phyloP scores from a whole-genome alignment of 768 basidiomycete species.

The Lactarius psammicola region DNA sequence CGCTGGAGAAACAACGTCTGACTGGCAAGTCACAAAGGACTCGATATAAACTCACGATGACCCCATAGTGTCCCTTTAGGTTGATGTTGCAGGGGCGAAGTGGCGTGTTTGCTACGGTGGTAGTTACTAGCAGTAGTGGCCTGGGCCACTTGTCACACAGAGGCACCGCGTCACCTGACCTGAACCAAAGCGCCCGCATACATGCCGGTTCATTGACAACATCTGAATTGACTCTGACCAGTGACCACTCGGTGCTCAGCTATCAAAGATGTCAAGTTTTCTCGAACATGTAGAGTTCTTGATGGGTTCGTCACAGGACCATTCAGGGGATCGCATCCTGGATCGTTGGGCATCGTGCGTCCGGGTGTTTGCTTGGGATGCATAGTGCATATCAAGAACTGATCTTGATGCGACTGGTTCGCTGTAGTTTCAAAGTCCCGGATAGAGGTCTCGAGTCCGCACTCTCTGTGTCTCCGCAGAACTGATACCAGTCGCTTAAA shows the following conservation, averaged over 20 bases:
- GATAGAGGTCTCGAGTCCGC: slow-evolving; percentile 13
- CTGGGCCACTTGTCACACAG: neutral
- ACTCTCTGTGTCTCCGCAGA: neutral
- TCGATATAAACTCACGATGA: slow-evolving; percentile 16
- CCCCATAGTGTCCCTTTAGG: slow-evolving; percentile 15
- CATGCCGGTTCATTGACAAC: neutral
- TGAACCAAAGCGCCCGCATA: neutral
- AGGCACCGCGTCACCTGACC: neutral
- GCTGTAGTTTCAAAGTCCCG: slow-evolving; percentile 14
- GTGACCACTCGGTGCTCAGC: neutral
- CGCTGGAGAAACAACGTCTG: slow-evolving; percentile 30
- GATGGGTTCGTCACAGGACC: slow-evolving; percentile 19
- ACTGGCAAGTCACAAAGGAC: slow-evolving; percentile 29
- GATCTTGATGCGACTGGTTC: slow-evolving; percentile 1
- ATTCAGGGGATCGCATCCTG: slow-evolving; percentile 17
- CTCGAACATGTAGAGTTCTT: slow-evolving; percentile 24
- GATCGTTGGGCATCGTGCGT: slow-evolving; percentile 28
- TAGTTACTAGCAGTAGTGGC: neutral
- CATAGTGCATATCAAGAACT: slow-evolving; percentile 6
- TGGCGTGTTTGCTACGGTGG: neutral
- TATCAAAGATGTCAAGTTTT: slow-evolving; percentile 21
- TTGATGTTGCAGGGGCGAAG: neutral
- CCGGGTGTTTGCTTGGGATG: slow-evolving; percentile 3
- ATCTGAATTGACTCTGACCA: neutral
- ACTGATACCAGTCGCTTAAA: slow-evolving; percentile 15